A percentile compares a stretch with the other conserved stretches of the same genome.
phyloP scores from a whole-genome alignment of 129 eudicot species.

The Escallonia herrerae region DNA sequence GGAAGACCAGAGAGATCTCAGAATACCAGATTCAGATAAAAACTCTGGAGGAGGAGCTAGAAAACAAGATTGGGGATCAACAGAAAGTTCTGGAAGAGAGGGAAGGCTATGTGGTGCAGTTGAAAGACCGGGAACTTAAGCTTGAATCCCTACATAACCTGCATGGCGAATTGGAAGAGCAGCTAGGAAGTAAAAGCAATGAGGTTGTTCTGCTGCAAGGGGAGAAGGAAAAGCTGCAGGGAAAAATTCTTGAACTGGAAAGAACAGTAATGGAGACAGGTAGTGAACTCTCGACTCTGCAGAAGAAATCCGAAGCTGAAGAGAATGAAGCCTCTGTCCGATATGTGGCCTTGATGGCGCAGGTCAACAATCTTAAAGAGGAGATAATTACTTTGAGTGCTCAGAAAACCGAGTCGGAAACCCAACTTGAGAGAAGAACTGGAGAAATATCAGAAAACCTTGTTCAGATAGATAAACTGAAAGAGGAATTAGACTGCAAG shows the following conservation, averaged over 20 bases:
- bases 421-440: conserved; percentile 27
- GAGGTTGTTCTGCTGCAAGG: conserved; percentile 34
- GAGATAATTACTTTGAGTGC: conserved; percentile 26
- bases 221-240: conserved; percentile 21
- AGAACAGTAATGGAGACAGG: conserved; percentile 28
- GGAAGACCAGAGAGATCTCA: conserved; percentile 38
- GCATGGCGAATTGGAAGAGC: conserved; percentile 36
- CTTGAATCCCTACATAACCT: conserved; percentile 23
- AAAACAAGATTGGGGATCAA: conserved; percentile 40
- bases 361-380: conserved; percentile 30
- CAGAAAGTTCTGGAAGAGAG: conserved; percentile 44
- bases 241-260: conserved; percentile 37
- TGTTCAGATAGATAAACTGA: conserved; percentile 45
- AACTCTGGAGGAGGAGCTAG: conserved; percentile 56
- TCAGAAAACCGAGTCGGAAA: conserved; percentile 35
- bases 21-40: conserved; percentile 31
- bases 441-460: conserved; percentile 43
- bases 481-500: conserved; percentile 49
- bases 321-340: conserved; percentile 36
- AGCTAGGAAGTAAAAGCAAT: conserved; percentile 17
- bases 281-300: conserved; percentile 16
- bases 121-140: conserved; percentile 30
- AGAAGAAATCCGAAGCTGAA: conserved; percentile 23
- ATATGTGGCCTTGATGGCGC: conserved; percentile 21
- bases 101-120: conserved; percentile 27